phyloP scores from a whole-genome alignment of 768 basidiomycete genomes.

The Lyophyllum semitale region DNA sequence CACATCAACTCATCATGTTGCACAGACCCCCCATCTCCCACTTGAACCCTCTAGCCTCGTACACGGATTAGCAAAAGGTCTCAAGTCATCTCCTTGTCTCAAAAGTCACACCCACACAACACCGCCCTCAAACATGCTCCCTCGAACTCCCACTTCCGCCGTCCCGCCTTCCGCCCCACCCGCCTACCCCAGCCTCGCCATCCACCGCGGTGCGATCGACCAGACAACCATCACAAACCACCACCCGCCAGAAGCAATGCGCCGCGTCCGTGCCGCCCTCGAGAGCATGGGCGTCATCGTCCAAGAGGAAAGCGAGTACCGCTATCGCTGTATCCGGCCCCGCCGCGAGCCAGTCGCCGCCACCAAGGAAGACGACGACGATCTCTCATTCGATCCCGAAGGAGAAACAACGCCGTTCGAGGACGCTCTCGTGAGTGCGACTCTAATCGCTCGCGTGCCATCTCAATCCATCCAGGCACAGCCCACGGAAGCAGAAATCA shows the following conservation, averaged over 20 bases:
- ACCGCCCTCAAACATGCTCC: background rate
- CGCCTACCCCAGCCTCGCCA: conserved; percentile 18
- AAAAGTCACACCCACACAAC: background rate
- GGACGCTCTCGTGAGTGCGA: background rate
- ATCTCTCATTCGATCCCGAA: too few relatives aligned
- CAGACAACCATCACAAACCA: conserved; percentile 79
- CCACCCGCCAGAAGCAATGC: conserved; percentile 76
- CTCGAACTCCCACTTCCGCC: too few relatives aligned
- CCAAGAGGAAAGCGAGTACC: conserved; percentile 79
- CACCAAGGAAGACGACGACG: too few relatives aligned
- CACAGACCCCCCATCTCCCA: too few relatives aligned
- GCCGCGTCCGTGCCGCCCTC: conserved; percentile 68
- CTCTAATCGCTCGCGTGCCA: background rate
- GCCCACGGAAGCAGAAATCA: background rate
- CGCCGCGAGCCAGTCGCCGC: too few relatives aligned
- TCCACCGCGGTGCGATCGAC: conserved; percentile 89
- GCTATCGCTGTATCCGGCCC: conserved; percentile 64
- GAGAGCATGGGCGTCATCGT: conserved; percentile 81
- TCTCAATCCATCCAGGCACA: background rate
- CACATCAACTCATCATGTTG: too few relatives aligned
- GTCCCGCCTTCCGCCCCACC: background rate
- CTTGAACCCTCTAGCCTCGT: background rate
- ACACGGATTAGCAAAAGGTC: too few relatives aligned
- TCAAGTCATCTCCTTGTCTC: too few relatives aligned
- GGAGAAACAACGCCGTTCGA: too few relatives aligned